Evolutionary conservation across 306 rosid genomes (phyloP), one percentile per base, ranked within the genome.

Genomic region (Lupinus albus): DNA sequence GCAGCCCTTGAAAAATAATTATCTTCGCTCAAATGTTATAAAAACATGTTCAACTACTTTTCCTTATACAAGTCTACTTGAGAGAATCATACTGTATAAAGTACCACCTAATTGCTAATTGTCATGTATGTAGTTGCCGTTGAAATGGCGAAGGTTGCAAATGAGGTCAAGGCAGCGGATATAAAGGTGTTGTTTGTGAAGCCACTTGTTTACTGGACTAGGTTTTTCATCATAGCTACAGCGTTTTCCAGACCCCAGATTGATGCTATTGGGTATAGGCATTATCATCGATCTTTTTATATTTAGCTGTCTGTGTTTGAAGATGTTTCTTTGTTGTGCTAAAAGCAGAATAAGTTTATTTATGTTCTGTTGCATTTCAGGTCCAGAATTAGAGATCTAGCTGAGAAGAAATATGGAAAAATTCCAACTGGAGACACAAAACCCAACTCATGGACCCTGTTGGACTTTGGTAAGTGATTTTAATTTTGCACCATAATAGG

Each of bases 161-260:
- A 78, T 77, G 96, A 93, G 14, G 96, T 89, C 51, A 93, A 93
- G 80, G 98, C 97, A 4, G 95, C 79, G 33, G 98, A 92, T 82
- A 89, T 89, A 75, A 86, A 55, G 79, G 97, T 93, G 48, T 84
- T 93, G 38, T 89, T 93, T 79, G 98, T 93, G 91, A 89, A 89
- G 84, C 98, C 98, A 73, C 86, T 93, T 20, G 97, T 93, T 56
- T 93, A 93, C 56, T 92, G 98, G 98, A 89, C 98, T 75, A 84
- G 89, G 42, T 89, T 89, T 81, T 92, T 89, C 70, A 86, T 92
- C 68, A 89, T 92, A 71, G 86, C 85, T 47, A 92, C 98, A 0
- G 96, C 95, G 36, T 92, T 92, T 82, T 92, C 98, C 80, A 95
- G 95, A 38, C 98, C 96, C 36, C 98, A 92, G 68, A 83, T 86